These are phyloP conservation scores for Silene coronaria DNA, from an alignment of 179 eudicot species.

Conservation along the genomic window DNA sequence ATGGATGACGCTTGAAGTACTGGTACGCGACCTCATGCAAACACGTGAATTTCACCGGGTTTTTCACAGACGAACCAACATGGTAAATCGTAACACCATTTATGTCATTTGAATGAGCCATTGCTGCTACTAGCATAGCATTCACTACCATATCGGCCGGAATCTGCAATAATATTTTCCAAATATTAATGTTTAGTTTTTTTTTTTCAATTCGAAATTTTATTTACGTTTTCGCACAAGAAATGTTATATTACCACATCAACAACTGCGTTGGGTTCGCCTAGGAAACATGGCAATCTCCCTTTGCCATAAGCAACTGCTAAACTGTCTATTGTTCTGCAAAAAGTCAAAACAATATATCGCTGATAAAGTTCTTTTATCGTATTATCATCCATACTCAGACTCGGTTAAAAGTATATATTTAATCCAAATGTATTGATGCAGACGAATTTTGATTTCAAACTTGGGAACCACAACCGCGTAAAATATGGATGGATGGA, in stretches of 20 bases:
- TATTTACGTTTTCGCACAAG: background rate
- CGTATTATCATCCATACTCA: no score
- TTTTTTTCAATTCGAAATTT: background rate
- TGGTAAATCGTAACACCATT: constrained; percentile 48
- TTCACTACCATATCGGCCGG: constrained; percentile 95
- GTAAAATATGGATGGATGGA: background rate
- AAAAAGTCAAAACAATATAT: background rate
- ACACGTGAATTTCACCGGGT: constrained; percentile 34
- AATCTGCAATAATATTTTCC: constrained; percentile 37
- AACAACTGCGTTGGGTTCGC: constrained; percentile 43
- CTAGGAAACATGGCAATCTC: constrained; percentile 51
- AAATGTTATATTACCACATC: constrained; percentile 48
- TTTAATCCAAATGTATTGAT: no score
- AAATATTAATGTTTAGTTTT: background rate
- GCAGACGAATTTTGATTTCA: no score
- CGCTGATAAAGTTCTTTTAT: no score
- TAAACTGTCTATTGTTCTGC: constrained; percentile 82
- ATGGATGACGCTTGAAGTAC: constrained; percentile 65
- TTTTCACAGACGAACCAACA: constrained; percentile 61
- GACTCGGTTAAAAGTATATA: no score
- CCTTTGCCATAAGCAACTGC: constrained; percentile 80
- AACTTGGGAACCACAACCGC: no score
- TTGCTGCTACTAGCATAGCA: constrained; percentile 67
- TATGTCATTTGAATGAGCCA: constrained; percentile 40
- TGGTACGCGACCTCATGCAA: constrained; percentile 39